Base-by-base conservation (phyloP, 345 rosid genomes). In the Linum tenue region DNA sequence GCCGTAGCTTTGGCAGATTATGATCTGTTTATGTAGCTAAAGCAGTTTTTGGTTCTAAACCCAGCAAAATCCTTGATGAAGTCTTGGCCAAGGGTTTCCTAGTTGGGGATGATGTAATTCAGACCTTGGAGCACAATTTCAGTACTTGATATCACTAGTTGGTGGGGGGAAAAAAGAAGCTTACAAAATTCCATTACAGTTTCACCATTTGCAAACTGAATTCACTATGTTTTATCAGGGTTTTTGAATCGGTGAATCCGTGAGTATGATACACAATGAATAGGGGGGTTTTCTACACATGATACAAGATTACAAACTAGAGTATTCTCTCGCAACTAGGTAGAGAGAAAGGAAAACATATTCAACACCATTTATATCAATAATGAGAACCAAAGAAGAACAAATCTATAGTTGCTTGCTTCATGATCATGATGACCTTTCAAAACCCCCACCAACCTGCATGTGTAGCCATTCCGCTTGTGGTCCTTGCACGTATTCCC, bases 391-490 rank as follows among this genome's bases (percentile, higher is more conserved):
- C 53, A 62, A 67, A 36, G 31, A 48, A 60, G 56, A 60, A 67
- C 57, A 44, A 51, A 37, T 48, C 50, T 66, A 37, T 22, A 22
- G 31, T 22, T 22, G 69, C 65, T 9, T 64, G 67, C 44, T 63
- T 44, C 60, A 7, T 48, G 31, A 55, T 78, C 75, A 83, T 36
- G 77, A 43, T 57, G 87, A 66, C 71, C 89, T 74, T 68, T 88
- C 81, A 56, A 77, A 81, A 79, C 71, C 75, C 65, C 87, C 86
- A 50, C 89, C 88, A 39, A 75, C 78, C 75, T 89, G 98, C 95
- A 89, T 87, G 63, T 89, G 95, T 37, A 90, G 79, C 96, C 97
- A 92, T 59, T 89, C 86, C 0, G 83, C 69, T 55, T 76, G 88
- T 11, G 86, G 65, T 68, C 80, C 85, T 73, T 86, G 83, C 17